Evolutionary conservation across 208 protist species (phyloP), one percentile per base, ranked within the genome.

Genomic region (Acanthamoeba healyi): DNA sequence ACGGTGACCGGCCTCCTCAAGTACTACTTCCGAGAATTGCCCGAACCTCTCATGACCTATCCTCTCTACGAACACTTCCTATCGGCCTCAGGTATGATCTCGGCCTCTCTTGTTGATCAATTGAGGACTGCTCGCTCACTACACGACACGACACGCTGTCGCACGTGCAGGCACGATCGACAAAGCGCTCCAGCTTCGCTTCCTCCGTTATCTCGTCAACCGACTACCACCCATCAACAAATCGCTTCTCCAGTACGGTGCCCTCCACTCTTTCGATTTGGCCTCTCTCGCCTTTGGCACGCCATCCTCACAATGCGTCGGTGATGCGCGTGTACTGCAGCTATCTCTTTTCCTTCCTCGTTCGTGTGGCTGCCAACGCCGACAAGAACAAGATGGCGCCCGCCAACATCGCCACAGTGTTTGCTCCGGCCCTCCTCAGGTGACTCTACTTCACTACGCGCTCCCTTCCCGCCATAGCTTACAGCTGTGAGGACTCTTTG

Each of bases 21-120:
- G 42, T 92, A 77, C 29, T 92, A 92, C 61, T 92, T 92, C n/a
- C 54, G 87, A 24, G 87, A 92, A 46, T 12, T 92, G 63, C 58
- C 51, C 4, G 87, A 92, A 26, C 87, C 87, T 24, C 42, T 92
- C 38, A 92, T 92, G 87, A 92, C 87, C 36, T 49, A 77, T n/a
- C 38, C 58, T 3, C 87, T 92, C 40, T 92, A 92, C 40, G 42
- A 44, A 44, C 40, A 56, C 42, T 92, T 67, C 42, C 72, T 89
- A n/a, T n/a, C 42, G 6, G 51, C 87, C 40, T 6, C 87, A 51
- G 87, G 58, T 77, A n/a, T 32, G 44, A 5, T 24, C 19, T n/a
- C 67, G 0, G 26, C 58, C 7, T 65, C 58, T 32, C 58, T 10
- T n/a, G n/a, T n/a, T n/a, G n/a, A 32, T 32, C 56, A 65, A 1